Conservation (phyloP, 495 filamentous ascomycete species). For the Aspergillus wentii region DNA sequence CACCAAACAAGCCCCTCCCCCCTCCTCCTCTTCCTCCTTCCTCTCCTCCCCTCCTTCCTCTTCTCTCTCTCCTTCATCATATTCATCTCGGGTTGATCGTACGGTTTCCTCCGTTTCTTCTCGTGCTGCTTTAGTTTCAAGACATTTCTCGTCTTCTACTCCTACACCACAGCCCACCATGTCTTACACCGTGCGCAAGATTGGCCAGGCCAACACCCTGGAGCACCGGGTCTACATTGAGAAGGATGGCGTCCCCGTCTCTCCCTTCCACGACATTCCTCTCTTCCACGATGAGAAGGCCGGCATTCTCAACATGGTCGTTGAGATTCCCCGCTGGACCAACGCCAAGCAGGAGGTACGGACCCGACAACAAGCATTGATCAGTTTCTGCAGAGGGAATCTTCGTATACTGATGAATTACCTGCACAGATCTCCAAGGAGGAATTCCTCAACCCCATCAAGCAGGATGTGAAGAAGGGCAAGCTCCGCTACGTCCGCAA, state of each 20-base stretch:
- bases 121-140: slow-evolving; percentile 20
- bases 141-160: slow-evolving; percentile 20
- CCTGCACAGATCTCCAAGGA: slow-evolving; percentile 83
- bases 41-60: slow-evolving; percentile 16
- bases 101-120: slow-evolving; percentile 17
- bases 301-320: slow-evolving; percentile 97
- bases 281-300: slow-evolving; percentile 93
- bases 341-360: slow-evolving; percentile 97
- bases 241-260: slow-evolving; percentile 90
- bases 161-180: slow-evolving; percentile 27
- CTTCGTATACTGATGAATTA: neutral
- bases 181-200: slow-evolving; percentile 70
- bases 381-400: too few relatives aligned
- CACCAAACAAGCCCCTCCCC: slow-evolving; percentile 36
- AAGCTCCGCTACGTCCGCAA: slow-evolving; percentile 92
- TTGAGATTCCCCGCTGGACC: slow-evolving; percentile 98
- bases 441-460: slow-evolving; percentile 94
- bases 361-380: too few relatives aligned
- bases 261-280: slow-evolving; percentile 97
- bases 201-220: slow-evolving; percentile 84
- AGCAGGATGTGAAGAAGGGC: slow-evolving; percentile 59
- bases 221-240: slow-evolving; percentile 98
- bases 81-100: slow-evolving; percentile 12
- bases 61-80: slow-evolving; percentile 10
- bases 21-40: slow-evolving; percentile 32